Conservation (phyloP, 306 rosid species). For the Hylodesmum podocarpum region DNA sequence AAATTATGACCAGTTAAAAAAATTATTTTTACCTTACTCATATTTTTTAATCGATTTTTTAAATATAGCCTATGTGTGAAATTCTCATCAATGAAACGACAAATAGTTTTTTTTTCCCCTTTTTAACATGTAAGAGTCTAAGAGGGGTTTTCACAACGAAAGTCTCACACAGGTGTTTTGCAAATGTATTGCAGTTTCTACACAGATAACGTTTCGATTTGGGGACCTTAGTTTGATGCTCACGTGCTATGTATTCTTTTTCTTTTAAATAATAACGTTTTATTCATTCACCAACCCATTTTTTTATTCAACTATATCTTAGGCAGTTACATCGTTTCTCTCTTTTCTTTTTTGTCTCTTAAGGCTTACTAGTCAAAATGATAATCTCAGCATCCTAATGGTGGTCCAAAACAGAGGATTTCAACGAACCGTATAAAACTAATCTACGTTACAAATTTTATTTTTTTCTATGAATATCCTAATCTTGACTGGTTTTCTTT, state of each 20-base stretch:
- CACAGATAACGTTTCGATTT: neutral
- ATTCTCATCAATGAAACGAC: neutral
- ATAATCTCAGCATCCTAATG: neutral
- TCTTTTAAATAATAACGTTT: neutral
- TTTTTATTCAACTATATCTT: neutral
- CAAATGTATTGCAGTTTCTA: neutral
- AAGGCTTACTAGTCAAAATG: neutral
- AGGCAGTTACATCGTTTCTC: neutral
- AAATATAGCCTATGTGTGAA: neutral
- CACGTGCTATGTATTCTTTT: neutral
- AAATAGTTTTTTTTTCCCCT: neutral
- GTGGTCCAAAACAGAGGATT: constrained; percentile 10
- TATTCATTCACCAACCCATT: neutral
- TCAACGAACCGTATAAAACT: neutral
- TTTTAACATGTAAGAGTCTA: neutral
- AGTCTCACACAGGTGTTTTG: neutral
- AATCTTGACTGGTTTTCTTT: neutral
- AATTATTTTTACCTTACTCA: no score
- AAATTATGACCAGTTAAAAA: no score
- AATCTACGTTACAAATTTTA: neutral
- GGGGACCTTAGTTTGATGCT: neutral
- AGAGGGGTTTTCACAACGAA: neutral
- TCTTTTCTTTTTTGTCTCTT: neutral
- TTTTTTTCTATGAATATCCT: neutral
- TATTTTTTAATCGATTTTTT: no score